These are phyloP conservation scores for Globisporangium paddicum DNA, from an alignment of 352 stramenopile species.

Conservation along the genomic window DNA sequence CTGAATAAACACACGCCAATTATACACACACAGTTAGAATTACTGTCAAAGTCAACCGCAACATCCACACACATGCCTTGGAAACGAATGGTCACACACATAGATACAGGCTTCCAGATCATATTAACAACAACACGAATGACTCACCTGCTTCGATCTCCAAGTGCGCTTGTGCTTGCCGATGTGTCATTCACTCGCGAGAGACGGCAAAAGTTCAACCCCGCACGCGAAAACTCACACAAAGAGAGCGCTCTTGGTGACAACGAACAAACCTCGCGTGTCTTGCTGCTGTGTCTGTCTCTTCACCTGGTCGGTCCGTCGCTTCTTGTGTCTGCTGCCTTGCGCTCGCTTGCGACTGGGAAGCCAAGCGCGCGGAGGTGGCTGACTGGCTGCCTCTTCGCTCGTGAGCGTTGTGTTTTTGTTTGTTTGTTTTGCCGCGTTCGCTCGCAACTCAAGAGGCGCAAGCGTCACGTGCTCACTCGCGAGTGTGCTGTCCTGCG, in stretches of 20 bases:
- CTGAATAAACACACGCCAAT: neutral
- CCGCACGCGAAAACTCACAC: neutral
- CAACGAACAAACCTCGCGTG: too few relatives aligned
- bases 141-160: conserved; percentile 12
- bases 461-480: neutral
- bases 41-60: neutral
- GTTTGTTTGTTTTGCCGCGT: neutral
- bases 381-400: neutral
- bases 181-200: conserved; percentile 12
- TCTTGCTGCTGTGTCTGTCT: too few relatives aligned
- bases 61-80: neutral
- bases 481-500: neutral
- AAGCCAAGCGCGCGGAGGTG: neutral
- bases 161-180: conserved; percentile 8
- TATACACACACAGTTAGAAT: neutral
- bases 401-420: too few relatives aligned
- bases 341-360: too few relatives aligned
- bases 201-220: neutral
- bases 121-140: neutral
- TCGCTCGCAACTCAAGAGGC: neutral
- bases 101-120: neutral
- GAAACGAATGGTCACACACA: neutral
- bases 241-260: neutral
- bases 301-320: too few relatives aligned
- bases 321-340: too few relatives aligned